Evolutionary conservation across 225 moss, liverwort and hornwort species (phyloP).

Genomic region (Antitrichia curtipendula): DNA sequence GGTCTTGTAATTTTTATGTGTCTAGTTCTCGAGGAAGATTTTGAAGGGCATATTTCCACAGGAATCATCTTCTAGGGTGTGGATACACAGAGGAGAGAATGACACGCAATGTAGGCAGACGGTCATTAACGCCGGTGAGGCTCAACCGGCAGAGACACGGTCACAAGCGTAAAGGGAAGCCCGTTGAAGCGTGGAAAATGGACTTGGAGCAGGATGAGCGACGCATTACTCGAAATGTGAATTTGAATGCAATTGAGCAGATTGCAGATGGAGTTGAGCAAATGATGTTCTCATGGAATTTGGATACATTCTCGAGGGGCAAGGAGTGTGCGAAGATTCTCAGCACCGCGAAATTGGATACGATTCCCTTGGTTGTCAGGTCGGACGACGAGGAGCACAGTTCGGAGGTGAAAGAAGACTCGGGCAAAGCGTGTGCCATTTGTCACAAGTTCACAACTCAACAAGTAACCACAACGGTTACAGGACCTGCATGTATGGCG

Average conservation of each 20-base stretch:
- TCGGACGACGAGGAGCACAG: not conserved
- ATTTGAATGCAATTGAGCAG: constrained; percentile 18
- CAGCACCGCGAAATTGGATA: not conserved
- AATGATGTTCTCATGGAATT: constrained; percentile 37
- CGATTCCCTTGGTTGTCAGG: not conserved
- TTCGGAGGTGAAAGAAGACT: not conserved
- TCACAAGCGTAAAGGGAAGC: constrained; percentile 29
- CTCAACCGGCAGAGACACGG: not conserved
- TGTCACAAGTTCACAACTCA: not conserved
- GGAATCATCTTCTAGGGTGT: not conserved
- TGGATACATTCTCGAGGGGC: constrained; percentile 9
- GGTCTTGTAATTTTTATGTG: not conserved
- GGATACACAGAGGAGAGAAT: not conserved
- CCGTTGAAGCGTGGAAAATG: constrained; percentile 27
- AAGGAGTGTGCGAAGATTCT: constrained; percentile 18
- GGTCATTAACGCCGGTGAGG: not conserved
- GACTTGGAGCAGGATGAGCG: constrained; percentile 13
- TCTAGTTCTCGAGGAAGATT: not conserved
- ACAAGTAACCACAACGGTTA: not conserved
- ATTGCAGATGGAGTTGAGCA: constrained; percentile 32
- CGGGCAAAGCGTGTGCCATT: not conserved
- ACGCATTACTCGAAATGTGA: not conserved
- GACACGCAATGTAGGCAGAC: constrained; percentile 5
- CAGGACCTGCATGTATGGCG: not conserved
- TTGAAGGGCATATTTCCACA: not conserved